Evolutionary conservation across 805 yeast genomes (phyloP).

Genomic region (Cyberlindnera mycetangii): DNA sequence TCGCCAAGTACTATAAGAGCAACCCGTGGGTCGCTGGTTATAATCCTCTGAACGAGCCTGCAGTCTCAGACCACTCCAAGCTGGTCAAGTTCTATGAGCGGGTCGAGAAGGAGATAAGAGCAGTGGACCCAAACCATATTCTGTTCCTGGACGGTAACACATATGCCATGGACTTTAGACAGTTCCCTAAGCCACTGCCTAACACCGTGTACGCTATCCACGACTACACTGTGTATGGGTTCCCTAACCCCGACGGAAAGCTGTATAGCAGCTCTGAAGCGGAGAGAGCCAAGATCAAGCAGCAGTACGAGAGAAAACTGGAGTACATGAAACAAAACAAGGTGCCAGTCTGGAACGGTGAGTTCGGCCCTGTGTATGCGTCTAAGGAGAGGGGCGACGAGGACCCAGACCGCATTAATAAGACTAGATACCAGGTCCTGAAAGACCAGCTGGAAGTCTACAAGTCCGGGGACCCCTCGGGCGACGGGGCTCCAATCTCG

Average conservation of each 20-base stretch:
- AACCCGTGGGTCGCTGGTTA: slow-evolving; percentile 53
- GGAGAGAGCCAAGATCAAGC: slow-evolving; percentile 35
- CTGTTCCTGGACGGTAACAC: slow-evolving; percentile 50
- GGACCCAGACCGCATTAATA: slow-evolving; percentile 37
- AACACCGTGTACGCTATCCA: slow-evolving; percentile 50
- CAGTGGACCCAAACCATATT: slow-evolving; percentile 46
- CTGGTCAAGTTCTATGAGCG: slow-evolving; percentile 38
- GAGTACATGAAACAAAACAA: slow-evolving; percentile 38
- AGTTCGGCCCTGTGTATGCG: slow-evolving; percentile 51
- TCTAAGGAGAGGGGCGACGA: slow-evolving; percentile 41
- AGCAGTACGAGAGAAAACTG: slow-evolving; percentile 42
- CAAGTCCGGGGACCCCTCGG: slow-evolving; percentile 45
- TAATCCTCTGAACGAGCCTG: slow-evolving; percentile 53
- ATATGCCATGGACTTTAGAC: slow-evolving; percentile 48
- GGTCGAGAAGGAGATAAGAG: slow-evolving; percentile 39
- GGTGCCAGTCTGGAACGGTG: slow-evolving; percentile 56
- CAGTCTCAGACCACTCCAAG: slow-evolving; percentile 40
- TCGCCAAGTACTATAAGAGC: slow-evolving; percentile 44
- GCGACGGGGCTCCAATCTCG: slow-evolving; percentile 42
- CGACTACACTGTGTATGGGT: slow-evolving; percentile 44
- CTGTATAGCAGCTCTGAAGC: slow-evolving; percentile 35
- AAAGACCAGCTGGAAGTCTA: slow-evolving; percentile 46
- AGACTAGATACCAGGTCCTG: slow-evolving; percentile 40
- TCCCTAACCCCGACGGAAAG: slow-evolving; percentile 36
- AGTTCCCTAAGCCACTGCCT: slow-evolving; percentile 41